These are phyloP conservation scores for Striga hermonthica DNA, from an alignment of 305 asterid genomes.

Conservation along the genomic window DNA sequence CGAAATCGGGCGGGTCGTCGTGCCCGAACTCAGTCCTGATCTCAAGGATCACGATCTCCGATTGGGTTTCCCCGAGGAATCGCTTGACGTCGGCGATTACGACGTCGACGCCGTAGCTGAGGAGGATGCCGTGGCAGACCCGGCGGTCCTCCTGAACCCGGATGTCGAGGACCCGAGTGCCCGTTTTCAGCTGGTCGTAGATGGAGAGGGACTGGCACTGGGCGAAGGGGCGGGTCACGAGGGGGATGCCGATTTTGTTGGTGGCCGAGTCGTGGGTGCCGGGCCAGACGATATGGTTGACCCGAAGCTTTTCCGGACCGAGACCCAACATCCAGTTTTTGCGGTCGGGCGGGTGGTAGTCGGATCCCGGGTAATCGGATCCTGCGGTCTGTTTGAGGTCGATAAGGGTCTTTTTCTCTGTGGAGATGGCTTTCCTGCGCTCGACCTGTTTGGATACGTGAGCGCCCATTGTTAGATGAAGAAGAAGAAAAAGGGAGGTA, in stretches of 20 bases:
- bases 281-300: slow-evolving; percentile 89
- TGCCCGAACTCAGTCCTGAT: slow-evolving; percentile 90
- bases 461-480: slow-evolving; percentile 51
- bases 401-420: slow-evolving; percentile 53
- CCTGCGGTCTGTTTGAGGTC: slow-evolving; percentile 48
- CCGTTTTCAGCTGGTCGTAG: slow-evolving; percentile 63
- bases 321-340: slow-evolving; percentile 77
- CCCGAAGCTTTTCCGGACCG: slow-evolving; percentile 44
- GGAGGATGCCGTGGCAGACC: slow-evolving; percentile 80
- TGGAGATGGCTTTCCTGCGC: slow-evolving; percentile 48
- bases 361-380: slow-evolving; percentile 62
- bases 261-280: slow-evolving; percentile 97
- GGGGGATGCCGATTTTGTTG: slow-evolving; percentile 69
- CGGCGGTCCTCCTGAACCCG: slow-evolving; percentile 71
- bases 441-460: slow-evolving; percentile 57
- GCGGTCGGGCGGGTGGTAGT: slow-evolving; percentile 56
- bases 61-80: slow-evolving; percentile 60
- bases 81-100: slow-evolving; percentile 60
- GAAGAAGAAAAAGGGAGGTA: slow-evolving; percentile 22
- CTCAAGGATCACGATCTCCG: slow-evolving; percentile 73
- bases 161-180: slow-evolving; percentile 67
- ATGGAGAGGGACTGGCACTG: slow-evolving; percentile 75
- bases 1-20: slow-evolving; percentile 78
- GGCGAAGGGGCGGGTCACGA: slow-evolving; percentile 71
- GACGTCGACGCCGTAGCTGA: slow-evolving; percentile 55